A percentile compares a stretch with the other conserved stretches of the same genome.
These are phyloP conservation scores for Musa troglodytarum DNA, from an alignment of 176 grass and related monocot genomes.

Conservation along the genomic window DNA sequence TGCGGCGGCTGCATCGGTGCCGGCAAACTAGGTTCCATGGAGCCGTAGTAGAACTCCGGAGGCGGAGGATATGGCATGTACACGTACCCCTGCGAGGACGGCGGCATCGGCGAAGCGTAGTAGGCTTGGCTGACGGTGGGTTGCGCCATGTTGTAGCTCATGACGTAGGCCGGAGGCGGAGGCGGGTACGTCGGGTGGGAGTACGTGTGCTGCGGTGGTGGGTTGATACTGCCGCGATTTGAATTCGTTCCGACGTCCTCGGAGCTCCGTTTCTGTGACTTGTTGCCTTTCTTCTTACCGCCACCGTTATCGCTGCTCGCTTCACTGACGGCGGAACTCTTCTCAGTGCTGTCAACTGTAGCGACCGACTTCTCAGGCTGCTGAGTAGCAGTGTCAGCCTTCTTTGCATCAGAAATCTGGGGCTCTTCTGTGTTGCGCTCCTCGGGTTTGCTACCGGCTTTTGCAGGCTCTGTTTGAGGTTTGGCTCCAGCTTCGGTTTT, in stretches of 20 bases:
- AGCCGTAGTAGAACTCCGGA: constrained; percentile 37
- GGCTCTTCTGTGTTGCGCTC: constrained; percentile 5
- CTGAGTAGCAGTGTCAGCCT: background rate
- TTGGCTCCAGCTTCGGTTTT: constrained; percentile 18
- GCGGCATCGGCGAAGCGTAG: constrained; percentile 35
- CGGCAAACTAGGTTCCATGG: constrained; percentile 25
- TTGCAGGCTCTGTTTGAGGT: background rate
- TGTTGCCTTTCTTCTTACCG: constrained; percentile 9
- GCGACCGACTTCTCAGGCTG: constrained; percentile 20
- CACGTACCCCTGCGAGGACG: constrained; percentile 28
- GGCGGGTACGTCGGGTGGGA: background rate
- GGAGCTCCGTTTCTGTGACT: background rate
- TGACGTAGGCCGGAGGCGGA: constrained; percentile 22
- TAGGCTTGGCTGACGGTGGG: constrained; percentile 40
- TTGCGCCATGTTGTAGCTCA: constrained; percentile 49
- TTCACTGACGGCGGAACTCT: background rate
- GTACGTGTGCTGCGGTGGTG: background rate
- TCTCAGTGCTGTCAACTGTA: background rate
- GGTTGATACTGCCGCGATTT: constrained; percentile 3
- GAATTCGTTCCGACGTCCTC: background rate
- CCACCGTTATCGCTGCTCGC: background rate
- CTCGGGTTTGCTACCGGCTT: constrained; percentile 9
- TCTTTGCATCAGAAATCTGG: constrained; percentile 15
- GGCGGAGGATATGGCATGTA: constrained; percentile 25
- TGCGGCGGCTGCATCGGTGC: constrained; percentile 31